phyloP scores from a whole-genome alignment of 1,284 basidiomycete species.

The Microbotryum lychnidis-dioicae region DNA sequence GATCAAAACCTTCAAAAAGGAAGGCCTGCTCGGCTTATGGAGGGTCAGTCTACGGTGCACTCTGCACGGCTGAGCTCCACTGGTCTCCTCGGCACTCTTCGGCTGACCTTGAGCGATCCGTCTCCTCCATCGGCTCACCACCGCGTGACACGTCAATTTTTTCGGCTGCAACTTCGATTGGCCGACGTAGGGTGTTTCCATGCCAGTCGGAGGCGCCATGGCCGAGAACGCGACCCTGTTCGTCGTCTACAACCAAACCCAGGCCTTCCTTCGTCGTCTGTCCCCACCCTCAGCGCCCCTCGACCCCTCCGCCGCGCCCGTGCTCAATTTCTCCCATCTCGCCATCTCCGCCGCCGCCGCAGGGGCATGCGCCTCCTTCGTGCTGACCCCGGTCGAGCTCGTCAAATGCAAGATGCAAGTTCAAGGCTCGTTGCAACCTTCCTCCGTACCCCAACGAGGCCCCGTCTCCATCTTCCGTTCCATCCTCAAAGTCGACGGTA shows the following conservation, averaged over 20 bases:
- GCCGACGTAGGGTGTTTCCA: conserved; percentile 62
- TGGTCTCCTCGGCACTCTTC: not conserved
- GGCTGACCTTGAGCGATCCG: not conserved
- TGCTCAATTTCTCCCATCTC: conserved; percentile 56
- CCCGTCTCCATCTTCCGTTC: conserved; percentile 60
- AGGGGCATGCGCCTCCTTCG: conserved; percentile 70
- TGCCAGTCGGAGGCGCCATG: conserved; percentile 83
- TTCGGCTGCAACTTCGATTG: not conserved
- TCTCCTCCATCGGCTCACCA: not conserved
- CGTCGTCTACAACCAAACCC: conserved; percentile 74
- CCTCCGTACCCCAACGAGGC: conserved; percentile 44
- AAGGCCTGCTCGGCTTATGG: conserved; percentile 70
- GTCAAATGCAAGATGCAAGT: conserved; percentile 96
- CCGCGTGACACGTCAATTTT: not conserved
- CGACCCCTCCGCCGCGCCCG: conserved; percentile 24
- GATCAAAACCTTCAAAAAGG: conserved; percentile 62
- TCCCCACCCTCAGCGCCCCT: conserved; percentile 12
- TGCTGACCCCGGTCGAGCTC: conserved; percentile 83
- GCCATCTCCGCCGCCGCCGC: conserved; percentile 69
- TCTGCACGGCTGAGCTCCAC: conserved; percentile 1
- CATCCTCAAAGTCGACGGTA: conserved; percentile 57
- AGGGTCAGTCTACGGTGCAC: conserved; percentile 50
- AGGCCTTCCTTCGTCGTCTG: conserved; percentile 51
- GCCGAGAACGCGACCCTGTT: conserved; percentile 83
- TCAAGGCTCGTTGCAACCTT: conserved; percentile 56